These are phyloP conservation scores for Vigna hirtella DNA, from an alignment of 306 rosid genomes.

Conservation along the genomic window DNA sequence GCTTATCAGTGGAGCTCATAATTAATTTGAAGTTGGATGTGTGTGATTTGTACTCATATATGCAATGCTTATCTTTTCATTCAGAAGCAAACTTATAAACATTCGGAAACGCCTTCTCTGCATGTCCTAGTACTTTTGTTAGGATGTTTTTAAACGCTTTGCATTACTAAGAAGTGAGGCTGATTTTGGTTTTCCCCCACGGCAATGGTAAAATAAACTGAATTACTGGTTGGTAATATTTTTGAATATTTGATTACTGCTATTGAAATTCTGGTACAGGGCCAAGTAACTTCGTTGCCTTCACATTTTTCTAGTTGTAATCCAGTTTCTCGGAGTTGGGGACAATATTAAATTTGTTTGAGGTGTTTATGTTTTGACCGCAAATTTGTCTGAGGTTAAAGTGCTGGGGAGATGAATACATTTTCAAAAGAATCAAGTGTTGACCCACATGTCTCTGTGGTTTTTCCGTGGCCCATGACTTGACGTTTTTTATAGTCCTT, in stretches of 20 bases:
- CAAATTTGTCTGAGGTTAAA: not conserved
- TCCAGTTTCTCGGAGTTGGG: not conserved
- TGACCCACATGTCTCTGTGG: not conserved
- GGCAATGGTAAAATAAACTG: not conserved
- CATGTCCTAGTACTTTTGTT: constrained; percentile 14
- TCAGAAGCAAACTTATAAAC: not conserved
- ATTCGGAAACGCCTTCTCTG: constrained; percentile 6
- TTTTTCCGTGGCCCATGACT: not conserved
- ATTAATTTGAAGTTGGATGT: not conserved
- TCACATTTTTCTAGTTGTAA: not conserved
- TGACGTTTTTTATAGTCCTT: no score
- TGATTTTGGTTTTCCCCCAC: not conserved
- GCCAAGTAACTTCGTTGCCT: constrained; percentile 22
- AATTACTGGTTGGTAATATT: not conserved
- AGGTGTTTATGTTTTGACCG: no score
- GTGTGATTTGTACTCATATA: not conserved
- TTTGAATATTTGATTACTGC: constrained; percentile 2
- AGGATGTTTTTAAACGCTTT: constrained; percentile 21
- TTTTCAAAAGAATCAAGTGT: not conserved
- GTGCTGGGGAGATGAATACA: not conserved
- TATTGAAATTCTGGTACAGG: constrained; percentile 6
- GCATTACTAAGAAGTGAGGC: constrained; percentile 27
- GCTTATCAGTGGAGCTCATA: not conserved
- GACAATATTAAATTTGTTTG: not conserved
- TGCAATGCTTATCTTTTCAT: not conserved